Base-by-base conservation (phyloP, 2,329 filamentous ascomycete species). In the Pseudofabraea citricarpa region DNA sequence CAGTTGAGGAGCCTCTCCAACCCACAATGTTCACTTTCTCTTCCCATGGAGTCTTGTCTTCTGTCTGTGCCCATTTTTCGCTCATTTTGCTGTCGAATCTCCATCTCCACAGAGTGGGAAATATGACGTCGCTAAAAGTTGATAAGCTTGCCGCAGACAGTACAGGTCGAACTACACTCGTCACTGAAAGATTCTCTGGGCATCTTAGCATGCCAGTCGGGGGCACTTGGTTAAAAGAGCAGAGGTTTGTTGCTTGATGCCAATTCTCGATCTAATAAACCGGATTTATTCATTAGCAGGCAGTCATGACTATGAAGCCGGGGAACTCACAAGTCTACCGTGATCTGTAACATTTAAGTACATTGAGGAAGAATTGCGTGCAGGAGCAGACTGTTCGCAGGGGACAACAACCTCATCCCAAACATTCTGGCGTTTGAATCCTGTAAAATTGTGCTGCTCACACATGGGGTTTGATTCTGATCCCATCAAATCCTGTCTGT, bases 1-100 rank as follows among this genome's bases (percentile, higher is more conserved):
- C 45, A 21, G 33, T 41, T 5, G 13, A 15, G 18, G 24, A 20
- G 5, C 40, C 45, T 8, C 29, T 12, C 45, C 45, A 47, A 19
- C 43, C 43, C 7, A 44, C 21, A 10, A 15, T 33, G 9, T 43
- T 27, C 18, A 31, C 20, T 22, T 43, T 47, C 23, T 44, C 20
- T 4, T 32, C 37, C 42, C 42, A 44, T 22, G 23, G 15, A 26
- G 23, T 5, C 24, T 8, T 27, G 19, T 44, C 42, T 9, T 6
- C 13, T 27, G 36, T 18, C 5, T 40, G 33, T 6, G 35, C 21
- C 24, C 8, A 27, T 20, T 40, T 40, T 22, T 39, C n/a, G 40
- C n/a, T 18, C 26, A 38, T 37, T 6, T 26, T 21, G 27, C n/a
- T 12, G 12, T 33, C 12, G 24, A 35, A 40, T 27, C 35, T 39